Base-by-base conservation (phyloP, 2,329 filamentous ascomycete genomes). In the Colletotrichum sublineola region DNA sequence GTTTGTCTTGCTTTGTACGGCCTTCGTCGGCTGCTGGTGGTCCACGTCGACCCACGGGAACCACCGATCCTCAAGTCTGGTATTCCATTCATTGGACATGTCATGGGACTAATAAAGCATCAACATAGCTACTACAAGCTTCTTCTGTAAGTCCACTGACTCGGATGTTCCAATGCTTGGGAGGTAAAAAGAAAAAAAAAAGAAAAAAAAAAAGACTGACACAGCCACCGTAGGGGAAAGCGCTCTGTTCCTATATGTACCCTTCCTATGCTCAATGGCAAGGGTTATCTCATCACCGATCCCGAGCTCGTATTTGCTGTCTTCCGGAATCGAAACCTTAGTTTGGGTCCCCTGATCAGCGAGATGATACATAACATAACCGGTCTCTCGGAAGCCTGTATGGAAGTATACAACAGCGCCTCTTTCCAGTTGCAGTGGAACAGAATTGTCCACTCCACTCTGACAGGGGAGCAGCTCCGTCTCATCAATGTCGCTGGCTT, bases 231-330 rank as follows among this genome's bases (percentile, higher is more conserved):
- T 9, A 40, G 38, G 38, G 38, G 55, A 58, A 42, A 58, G 33
- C 6, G 24, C 6, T 42, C 36, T 8, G 36, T 58, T 24, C 78
- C 76, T 5, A 83, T 85, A 68, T 83, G 80, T 65, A 85, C 85
- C 0, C 75, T 87, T 4, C 83, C 81, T 9, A 82, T 86, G 78
- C 77, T 85, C 42, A 81, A 78, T 62, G 76, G 79, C 48, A 83
- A 84, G 64, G 77, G 84, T 24, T 88, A 87, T 76, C 74, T 44
- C 15, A 44, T 44, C 42, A 82, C 78, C 46, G 79, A 80, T 14
- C 82, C 85, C 4, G 66, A 76, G 1, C 76, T 87, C 6, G 77
- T 83, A 18, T 78, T 80, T 40, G 76, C 79, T 9, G 80, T 83
- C 11, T 79, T 85, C 50, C 81, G 83, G 24, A 78, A 78, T 33